Conservation (phyloP, 2,329 filamentous ascomycete species). For the Penicillium sp. region DNA sequence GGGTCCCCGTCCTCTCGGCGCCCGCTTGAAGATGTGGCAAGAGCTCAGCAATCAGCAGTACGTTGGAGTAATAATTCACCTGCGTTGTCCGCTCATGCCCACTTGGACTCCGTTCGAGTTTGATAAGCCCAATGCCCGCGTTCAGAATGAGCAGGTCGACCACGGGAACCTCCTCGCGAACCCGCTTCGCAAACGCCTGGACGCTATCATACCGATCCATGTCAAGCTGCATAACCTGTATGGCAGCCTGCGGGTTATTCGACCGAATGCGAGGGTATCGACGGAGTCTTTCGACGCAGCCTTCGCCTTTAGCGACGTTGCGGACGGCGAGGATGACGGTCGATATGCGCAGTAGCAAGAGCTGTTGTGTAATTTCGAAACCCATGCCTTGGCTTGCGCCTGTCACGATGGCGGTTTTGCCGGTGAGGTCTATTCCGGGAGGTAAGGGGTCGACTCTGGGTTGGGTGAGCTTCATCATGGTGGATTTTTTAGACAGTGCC, state of each 20-base stretch:
- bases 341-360: slow-evolving; percentile 27
- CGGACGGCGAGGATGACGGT: slow-evolving; percentile 32
- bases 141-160: not conserved
- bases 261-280: not conserved
- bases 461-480: not conserved
- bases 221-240: slow-evolving; percentile 28
- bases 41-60: slow-evolving; percentile 30
- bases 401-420: slow-evolving; percentile 33
- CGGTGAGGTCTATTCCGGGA: slow-evolving; percentile 21
- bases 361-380: slow-evolving; percentile 29
- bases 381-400: slow-evolving; percentile 35
- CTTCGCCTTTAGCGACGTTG: slow-evolving; percentile 27
- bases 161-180: slow-evolving; percentile 21
- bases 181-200: slow-evolving; percentile 23
- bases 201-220: slow-evolving; percentile 26
- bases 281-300: slow-evolving; percentile 11
- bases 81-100: slow-evolving; percentile 48
- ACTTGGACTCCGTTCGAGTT: slow-evolving; percentile 22
- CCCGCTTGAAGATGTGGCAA: slow-evolving; percentile 34
- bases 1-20: slow-evolving; percentile 19
- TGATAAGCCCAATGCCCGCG: slow-evolving; percentile 12
- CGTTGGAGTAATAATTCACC: slow-evolving; percentile 37
- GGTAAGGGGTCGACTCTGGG: slow-evolving; percentile 10
- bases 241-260: slow-evolving; percentile 11
- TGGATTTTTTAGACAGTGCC: not conserved